Base-by-base conservation (phyloP, 2,329 filamentous ascomycete species). In the Coniochaeta ligniaria region DNA sequence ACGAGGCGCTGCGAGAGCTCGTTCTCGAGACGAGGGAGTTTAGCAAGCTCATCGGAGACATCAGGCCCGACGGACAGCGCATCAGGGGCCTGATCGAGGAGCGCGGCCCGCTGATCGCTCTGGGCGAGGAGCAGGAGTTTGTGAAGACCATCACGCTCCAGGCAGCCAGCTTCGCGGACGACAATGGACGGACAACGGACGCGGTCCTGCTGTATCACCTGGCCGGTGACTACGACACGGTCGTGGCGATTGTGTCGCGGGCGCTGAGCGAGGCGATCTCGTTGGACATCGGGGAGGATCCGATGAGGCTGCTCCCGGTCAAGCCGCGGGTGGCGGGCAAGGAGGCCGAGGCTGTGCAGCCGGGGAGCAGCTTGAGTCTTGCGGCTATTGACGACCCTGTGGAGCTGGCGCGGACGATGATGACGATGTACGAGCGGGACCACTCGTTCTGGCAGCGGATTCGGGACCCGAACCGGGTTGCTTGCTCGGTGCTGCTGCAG, bases 1-100 rank as follows among this genome's bases (percentile, higher is more conserved):
- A 97, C 73, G 92, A 96, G 74, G 94, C 92, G 7, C 80, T 99
- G 61, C 90, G 93, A 38, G 95, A 98, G 74, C 86, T 98, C 60
- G 92, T 97, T 28, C 82, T 99, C n/a, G 95, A 99, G 76, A 96
- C 93, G 22, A 87, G 94, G 66, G 95, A 99, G 71, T 99, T 98
- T 74, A 94, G 93, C 69, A 90, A 92, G 69, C 80, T 99, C 16
- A 86, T 99, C 57, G 95, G 96, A 59, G 96, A 99, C 72, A 92
- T 99, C 67, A 85, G 87, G 62, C 85, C 86, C 1, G 92, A 98
- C 70, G 95, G 95, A 24, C 88, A 86, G 63, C 88, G 93, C 62
- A 91, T 96, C 66, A 86, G 85, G 61, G 95, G 95, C 58, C 85
- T 92, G 28, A 93, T 99, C 64, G 93, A 98, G 74, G 85, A 92